phyloP scores from a whole-genome alignment of 192 early-diverging fungal genomes.

The Umbelopsis ramanniana region DNA sequence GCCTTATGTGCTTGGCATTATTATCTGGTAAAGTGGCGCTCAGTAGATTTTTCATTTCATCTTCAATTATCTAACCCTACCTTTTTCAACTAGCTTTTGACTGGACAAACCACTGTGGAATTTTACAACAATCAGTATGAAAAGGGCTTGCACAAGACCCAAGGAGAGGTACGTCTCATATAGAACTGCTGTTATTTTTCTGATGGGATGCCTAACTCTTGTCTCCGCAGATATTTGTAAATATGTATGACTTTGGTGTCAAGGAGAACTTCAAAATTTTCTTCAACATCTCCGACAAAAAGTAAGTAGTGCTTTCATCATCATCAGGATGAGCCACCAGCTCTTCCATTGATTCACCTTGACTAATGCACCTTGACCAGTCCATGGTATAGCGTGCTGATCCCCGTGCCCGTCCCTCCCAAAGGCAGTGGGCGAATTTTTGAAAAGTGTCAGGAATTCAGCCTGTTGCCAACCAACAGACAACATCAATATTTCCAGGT shows the following conservation, averaged over 20 bases:
- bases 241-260: slow-evolving; percentile 52
- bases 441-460: slow-evolving; percentile 43
- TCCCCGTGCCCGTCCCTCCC: slow-evolving; percentile 55
- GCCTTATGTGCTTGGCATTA: slow-evolving; percentile 64
- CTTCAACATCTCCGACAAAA: slow-evolving; percentile 57
- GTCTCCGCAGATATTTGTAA: slow-evolving; percentile 37
- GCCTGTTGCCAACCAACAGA: slow-evolving; percentile 26
- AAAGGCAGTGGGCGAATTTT: slow-evolving; percentile 35
- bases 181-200: not conserved
- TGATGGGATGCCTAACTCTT: not conserved
- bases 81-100: slow-evolving; percentile 41
- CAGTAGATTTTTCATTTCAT: not conserved
- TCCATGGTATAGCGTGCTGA: slow-evolving; percentile 55
- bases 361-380: slow-evolving; percentile 26
- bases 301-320: slow-evolving; percentile 45
- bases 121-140: slow-evolving; percentile 64
- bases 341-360: too few relatives aligned
- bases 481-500: slow-evolving; percentile 31
- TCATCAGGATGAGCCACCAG: too few relatives aligned
- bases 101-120: slow-evolving; percentile 66
- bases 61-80: not conserved
- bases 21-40: slow-evolving; percentile 51
- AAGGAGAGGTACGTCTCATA: slow-evolving; percentile 47
- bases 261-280: slow-evolving; percentile 48
- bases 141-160: slow-evolving; percentile 47